A percentile compares a stretch with the other conserved stretches of the same genome.
These are phyloP conservation scores for Globomyces pollinis-pini DNA, from an alignment of 192 early-diverging fungal species.

Conservation along the genomic window DNA sequence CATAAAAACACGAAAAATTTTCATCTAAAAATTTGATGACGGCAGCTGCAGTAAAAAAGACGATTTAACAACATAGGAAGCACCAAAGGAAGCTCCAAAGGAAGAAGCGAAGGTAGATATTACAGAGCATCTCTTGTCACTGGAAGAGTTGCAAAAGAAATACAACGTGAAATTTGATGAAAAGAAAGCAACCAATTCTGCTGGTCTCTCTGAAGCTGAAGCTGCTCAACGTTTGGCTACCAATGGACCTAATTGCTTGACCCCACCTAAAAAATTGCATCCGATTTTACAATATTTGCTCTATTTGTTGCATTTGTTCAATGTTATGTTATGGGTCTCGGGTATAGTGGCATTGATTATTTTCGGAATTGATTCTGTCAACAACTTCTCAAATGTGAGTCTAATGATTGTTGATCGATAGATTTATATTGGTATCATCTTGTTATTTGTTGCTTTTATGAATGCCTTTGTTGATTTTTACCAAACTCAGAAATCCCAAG, in stretches of 20 bases:
- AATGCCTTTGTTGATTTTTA: constrained; percentile 92
- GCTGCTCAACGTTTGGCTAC: constrained; percentile 57
- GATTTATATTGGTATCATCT: constrained; percentile 77
- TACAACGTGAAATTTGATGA: constrained; percentile 44
- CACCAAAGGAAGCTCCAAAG: no score
- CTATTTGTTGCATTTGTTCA: constrained; percentile 74
- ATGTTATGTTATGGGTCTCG: constrained; percentile 75
- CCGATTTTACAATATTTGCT: constrained; percentile 68
- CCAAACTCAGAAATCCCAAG: constrained; percentile 79
- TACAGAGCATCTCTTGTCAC: constrained; percentile 55
- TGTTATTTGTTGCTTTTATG: constrained; percentile 77
- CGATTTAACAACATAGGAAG: no score
- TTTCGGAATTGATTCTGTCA: constrained; percentile 63
- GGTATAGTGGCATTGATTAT: constrained; percentile 78
- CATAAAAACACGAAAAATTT: no score
- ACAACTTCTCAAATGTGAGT: constrained; percentile 72
- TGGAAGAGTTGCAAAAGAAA: constrained; percentile 43
- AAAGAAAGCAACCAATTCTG: constrained; percentile 56
- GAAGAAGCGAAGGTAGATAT: constrained; percentile 4
- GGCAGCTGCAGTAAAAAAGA: no score
- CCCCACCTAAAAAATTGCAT: constrained; percentile 78
- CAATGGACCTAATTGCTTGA: constrained; percentile 78
- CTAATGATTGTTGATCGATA: constrained; percentile 20
- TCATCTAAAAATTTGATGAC: no score
- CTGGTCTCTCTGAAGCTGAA: constrained; percentile 56